These are phyloP conservation scores for Penicillium sp. DNA, from an alignment of 2,329 filamentous ascomycete genomes.

Conservation along the genomic window DNA sequence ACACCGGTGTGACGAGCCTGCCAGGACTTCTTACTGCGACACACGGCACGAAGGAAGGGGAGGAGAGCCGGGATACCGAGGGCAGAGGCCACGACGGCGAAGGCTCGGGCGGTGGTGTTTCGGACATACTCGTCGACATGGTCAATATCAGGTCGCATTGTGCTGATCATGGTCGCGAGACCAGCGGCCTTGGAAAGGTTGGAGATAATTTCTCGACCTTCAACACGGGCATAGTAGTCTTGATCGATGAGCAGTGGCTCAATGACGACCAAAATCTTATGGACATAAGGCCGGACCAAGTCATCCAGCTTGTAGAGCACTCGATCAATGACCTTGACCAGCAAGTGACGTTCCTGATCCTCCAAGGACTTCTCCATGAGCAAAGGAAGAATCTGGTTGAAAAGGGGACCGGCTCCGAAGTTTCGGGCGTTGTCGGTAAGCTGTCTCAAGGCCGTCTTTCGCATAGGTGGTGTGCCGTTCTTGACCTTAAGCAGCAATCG, in stretches of 20 bases:
- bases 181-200: conserved; percentile 96
- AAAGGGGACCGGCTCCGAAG: conserved; percentile 89
- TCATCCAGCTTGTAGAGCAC: conserved; percentile 98
- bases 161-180: conserved; percentile 97
- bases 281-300: conserved; percentile 89
- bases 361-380: conserved; percentile 98
- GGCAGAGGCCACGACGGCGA: conserved; percentile 94
- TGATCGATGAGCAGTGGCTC: conserved; percentile 99
- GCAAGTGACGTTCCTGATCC: conserved; percentile 94
- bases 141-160: conserved; percentile 97
- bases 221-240: conserved; percentile 97
- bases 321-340: conserved; percentile 98
- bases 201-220: conserved; percentile 97
- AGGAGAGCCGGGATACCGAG: conserved; percentile 92
- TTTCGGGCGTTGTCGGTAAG: conserved; percentile 95
- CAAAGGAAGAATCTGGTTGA: conserved; percentile 94
- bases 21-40: conserved; percentile 98
- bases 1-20: conserved; percentile 96
- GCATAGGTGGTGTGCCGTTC: conserved; percentile 97
- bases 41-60: conserved; percentile 92
- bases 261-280: conserved; percentile 98
- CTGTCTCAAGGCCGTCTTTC: conserved; percentile 95
- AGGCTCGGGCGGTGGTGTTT: conserved; percentile 95
- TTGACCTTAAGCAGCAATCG: conserved; percentile 94
- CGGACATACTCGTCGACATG: conserved; percentile 97